phyloP scores from a whole-genome alignment of 495 filamentous ascomycete species.

The Xylaria intraflava region DNA sequence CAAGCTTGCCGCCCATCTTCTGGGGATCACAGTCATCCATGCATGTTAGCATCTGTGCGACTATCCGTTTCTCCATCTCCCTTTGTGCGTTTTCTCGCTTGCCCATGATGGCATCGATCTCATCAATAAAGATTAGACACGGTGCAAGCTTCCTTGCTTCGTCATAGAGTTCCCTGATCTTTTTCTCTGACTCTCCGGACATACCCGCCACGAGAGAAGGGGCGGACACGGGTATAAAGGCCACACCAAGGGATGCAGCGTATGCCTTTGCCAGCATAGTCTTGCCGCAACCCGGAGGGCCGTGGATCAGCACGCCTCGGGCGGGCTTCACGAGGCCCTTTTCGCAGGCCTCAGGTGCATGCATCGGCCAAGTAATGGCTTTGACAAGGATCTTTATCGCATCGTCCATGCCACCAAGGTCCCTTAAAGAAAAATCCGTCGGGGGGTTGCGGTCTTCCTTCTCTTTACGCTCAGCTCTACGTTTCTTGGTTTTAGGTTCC shows the following conservation, averaged over 20 bases:
- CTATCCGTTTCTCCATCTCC: constrained; percentile 95
- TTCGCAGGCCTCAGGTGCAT: constrained; percentile 48
- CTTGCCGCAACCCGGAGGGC: constrained; percentile 92
- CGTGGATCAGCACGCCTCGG: constrained; percentile 85
- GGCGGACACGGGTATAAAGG: constrained; percentile 83
- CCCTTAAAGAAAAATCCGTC: constrained; percentile 64
- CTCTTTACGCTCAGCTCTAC: constrained; percentile 41
- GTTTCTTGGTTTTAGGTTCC: constrained; percentile 61
- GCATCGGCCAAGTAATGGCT: constrained; percentile 73
- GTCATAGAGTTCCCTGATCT: constrained; percentile 83
- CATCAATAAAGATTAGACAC: constrained; percentile 90
- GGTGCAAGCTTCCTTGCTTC: constrained; percentile 83
- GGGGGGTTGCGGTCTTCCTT: constrained; percentile 54
- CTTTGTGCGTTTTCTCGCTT: constrained; percentile 92
- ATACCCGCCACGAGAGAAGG: constrained; percentile 88
- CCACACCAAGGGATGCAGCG: constrained; percentile 75
- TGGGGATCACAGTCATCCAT: constrained; percentile 62
- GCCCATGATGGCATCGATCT: constrained; percentile 92
- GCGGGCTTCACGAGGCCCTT: constrained; percentile 67
- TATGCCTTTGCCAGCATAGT: constrained; percentile 90
- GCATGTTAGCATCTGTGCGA: constrained; percentile 84
- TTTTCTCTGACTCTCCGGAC: constrained; percentile 95
- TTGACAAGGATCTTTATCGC: constrained; percentile 72
- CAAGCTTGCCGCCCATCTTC: constrained; percentile 77
- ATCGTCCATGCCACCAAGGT: constrained; percentile 80